Evolutionary conservation across 2,329 filamentous ascomycete species (phyloP).

Genomic region (Byssoonygena ceratinophila): DNA sequence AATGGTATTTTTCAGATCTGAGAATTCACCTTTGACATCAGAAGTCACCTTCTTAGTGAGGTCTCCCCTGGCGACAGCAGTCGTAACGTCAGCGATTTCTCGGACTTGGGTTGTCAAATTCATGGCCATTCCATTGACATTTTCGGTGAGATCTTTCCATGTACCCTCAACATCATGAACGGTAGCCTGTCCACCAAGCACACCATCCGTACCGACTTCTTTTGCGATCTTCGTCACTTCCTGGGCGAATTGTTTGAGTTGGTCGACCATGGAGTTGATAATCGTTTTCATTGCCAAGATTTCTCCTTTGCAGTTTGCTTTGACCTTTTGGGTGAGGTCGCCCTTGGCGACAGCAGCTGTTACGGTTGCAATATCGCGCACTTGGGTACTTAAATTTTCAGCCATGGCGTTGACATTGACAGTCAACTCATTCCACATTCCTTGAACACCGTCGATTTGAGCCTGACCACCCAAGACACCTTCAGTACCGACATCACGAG

Average conservation of each 20-base stretch:
- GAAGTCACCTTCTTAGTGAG: conserved; percentile 93
- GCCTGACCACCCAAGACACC: conserved; percentile 73
- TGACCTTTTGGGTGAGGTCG: conserved; percentile 92
- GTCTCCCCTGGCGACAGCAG: conserved; percentile 86
- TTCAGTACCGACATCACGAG: conserved; percentile 73
- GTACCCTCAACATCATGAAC: conserved; percentile 95
- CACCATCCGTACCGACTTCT: conserved; percentile 92
- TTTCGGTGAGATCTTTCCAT: conserved; percentile 90
- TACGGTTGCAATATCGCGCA: conserved; percentile 83
- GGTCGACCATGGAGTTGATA: conserved; percentile 99
- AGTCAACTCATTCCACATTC: conserved; percentile 81
- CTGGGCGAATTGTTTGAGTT: conserved; percentile 88
- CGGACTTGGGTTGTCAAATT: conserved; percentile 95
- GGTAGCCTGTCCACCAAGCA: conserved; percentile 86
- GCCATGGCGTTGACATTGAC: conserved; percentile 84
- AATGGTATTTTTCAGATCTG: conserved; percentile 85
- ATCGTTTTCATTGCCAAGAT: conserved; percentile 93
- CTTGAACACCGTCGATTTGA: conserved; percentile 71
- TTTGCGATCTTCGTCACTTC: conserved; percentile 94
- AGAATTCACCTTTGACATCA: conserved; percentile 85
- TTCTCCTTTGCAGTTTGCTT: conserved; percentile 83
- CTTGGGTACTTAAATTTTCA: conserved; percentile 75
- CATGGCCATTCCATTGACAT: conserved; percentile 97
- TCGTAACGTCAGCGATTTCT: conserved; percentile 94
- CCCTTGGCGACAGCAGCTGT: conserved; percentile 63